A percentile compares a stretch with the other conserved stretches of the same genome.
phyloP scores from a whole-genome alignment of 768 basidiomycete species.

The Pisolithus tinctorius region DNA sequence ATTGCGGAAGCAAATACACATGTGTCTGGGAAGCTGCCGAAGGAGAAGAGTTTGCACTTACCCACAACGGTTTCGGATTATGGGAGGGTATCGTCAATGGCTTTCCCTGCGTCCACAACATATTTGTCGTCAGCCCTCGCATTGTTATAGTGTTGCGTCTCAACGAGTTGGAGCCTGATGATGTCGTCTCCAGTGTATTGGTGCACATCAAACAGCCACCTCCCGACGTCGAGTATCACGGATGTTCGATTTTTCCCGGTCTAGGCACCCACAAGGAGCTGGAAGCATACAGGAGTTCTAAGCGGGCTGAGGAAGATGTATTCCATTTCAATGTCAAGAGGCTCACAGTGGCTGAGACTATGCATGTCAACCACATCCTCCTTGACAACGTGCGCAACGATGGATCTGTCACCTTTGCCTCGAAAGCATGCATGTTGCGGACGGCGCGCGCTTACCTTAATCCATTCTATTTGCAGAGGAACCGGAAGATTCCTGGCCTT shows the following conservation, averaged over 20 bases:
- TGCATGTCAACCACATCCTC: conserved; percentile 1
- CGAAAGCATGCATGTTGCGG: conserved; percentile 1
- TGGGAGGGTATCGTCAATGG: conserved; percentile 27
- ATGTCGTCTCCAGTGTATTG: neutral
- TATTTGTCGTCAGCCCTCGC: conserved; percentile 32
- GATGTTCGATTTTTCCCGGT: no score
- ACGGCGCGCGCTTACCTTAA: conserved; percentile 1
- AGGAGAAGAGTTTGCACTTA: conserved; percentile 28
- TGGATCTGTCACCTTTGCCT: conserved; percentile 3
- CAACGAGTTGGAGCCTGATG: neutral
- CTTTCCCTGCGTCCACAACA: conserved; percentile 17
- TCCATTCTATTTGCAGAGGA: neutral
- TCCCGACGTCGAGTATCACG: neutral
- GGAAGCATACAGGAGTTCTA: conserved; percentile 1
- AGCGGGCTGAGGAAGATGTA: conserved; percentile 12
- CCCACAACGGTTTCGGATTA: conserved; percentile 26
- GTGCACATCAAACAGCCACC: neutral
- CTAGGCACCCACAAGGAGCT: neutral
- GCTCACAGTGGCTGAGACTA: conserved; percentile 9
- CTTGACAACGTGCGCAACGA: neutral
- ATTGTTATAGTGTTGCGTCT: conserved; percentile 26
- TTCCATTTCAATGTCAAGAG: conserved; percentile 27
- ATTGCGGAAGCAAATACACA: conserved; percentile 25
- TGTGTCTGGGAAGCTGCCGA: conserved; percentile 31
- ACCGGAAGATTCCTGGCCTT: neutral